Evolutionary conservation across 2,329 filamentous ascomycete species (phyloP).

Genomic region (Pseudogymnoascus sp.): DNA sequence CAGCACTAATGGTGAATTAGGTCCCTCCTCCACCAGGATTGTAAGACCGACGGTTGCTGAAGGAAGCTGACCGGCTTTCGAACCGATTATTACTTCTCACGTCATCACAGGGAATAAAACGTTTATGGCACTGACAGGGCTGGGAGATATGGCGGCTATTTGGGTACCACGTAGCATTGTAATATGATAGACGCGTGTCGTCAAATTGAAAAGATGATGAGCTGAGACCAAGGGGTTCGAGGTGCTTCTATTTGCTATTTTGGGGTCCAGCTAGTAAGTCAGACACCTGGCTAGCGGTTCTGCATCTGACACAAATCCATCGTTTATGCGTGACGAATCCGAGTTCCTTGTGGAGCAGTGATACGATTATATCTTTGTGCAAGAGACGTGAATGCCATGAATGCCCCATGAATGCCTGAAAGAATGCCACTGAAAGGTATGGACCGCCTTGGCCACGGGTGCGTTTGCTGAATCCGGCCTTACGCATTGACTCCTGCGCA

Average conservation of each 20-base stretch:
- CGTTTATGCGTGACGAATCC: neutral
- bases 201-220: conserved; percentile 7
- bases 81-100: neutral
- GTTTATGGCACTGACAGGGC: neutral
- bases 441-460: neutral
- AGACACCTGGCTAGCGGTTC: neutral
- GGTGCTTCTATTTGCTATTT: conserved; percentile 1
- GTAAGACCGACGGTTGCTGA: conserved; percentile 23
- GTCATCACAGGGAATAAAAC: neutral
- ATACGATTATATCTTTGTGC: neutral
- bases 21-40: conserved; percentile 51
- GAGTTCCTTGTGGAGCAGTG: neutral
- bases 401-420: neutral
- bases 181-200: conserved; percentile 5
- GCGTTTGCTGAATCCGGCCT: neutral
- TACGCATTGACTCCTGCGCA: conserved; percentile 7
- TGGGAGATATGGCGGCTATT: conserved; percentile 1
- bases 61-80: neutral
- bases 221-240: neutral
- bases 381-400: neutral
- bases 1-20: conserved; percentile 26
- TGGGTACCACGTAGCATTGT: conserved; percentile 4
- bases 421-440: neutral
- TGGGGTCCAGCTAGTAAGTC: neutral
- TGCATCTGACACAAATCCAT: conserved; percentile 1